Percentiles rank a stretch among this genome's conserved stretches.
phyloP scores from a whole-genome alignment of 768 basidiomycete genomes.

The Megacollybia marginata region DNA sequence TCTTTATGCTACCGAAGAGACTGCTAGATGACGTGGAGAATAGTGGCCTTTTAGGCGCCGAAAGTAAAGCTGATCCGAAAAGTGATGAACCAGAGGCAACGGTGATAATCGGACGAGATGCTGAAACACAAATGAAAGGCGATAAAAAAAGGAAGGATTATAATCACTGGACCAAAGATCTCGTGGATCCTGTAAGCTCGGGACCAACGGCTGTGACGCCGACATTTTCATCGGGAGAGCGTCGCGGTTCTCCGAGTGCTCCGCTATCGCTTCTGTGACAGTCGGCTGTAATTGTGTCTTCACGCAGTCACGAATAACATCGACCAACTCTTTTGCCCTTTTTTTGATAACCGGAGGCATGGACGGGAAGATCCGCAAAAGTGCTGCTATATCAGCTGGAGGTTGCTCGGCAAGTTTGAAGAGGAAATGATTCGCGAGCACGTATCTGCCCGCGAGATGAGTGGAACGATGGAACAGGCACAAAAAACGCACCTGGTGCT shows the following conservation, averaged over 20 bases:
- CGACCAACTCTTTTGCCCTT: conserved; percentile 56
- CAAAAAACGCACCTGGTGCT: conserved; percentile 53
- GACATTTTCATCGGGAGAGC: background rate
- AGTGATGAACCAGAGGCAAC: conserved; percentile 12
- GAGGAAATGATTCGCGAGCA: conserved; percentile 67
- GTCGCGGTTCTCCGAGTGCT: background rate
- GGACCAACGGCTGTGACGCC: conserved; percentile 1
- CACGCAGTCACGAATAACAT: conserved; percentile 48
- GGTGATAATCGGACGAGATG: background rate
- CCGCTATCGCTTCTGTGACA: background rate
- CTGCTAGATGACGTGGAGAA: conserved; percentile 29
- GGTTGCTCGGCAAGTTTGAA: conserved; percentile 67
- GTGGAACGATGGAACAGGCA: conserved; percentile 2
- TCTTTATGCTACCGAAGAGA: conserved; percentile 34
- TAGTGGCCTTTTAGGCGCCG: background rate
- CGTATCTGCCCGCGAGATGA: conserved; percentile 39
- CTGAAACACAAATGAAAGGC: background rate
- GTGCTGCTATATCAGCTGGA: conserved; percentile 55
- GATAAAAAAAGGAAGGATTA: background rate
- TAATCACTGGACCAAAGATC: conserved; percentile 10
- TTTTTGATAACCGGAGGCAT: conserved; percentile 59
- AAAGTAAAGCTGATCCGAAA: conserved; percentile 13
- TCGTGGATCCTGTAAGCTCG: conserved; percentile 14
- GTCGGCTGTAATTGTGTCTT: conserved; percentile 19
- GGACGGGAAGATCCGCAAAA: conserved; percentile 52